Percentiles rank a stretch among this genome's conserved stretches.
Conservation (phyloP, 1,284 basidiomycete species). For the Ceratobasidium sp. region DNA sequence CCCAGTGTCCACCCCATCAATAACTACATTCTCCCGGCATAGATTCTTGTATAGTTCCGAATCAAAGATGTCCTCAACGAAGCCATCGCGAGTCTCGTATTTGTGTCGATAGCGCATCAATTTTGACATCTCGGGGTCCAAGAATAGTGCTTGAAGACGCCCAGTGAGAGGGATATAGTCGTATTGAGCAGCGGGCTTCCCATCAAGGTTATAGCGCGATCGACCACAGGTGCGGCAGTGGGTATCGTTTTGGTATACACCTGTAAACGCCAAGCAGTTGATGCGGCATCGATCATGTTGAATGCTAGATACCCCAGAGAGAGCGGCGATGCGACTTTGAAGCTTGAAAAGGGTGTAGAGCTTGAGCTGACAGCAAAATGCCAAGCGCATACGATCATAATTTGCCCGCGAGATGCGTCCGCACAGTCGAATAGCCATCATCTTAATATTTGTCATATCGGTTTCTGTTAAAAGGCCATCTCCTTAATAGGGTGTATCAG, state of each 20-base stretch:
- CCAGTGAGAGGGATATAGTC: conserved; percentile 44
- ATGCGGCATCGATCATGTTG: no score
- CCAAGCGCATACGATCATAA: neutral
- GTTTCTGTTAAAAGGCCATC: no score
- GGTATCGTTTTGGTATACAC: neutral
- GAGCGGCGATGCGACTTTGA: neutral
- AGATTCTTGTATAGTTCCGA: conserved; percentile 32
- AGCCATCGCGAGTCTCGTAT: conserved; percentile 44
- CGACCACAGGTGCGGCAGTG: conserved; percentile 45
- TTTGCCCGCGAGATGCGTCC: neutral
- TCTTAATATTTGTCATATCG: conserved; percentile 4
- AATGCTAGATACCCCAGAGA: no score
- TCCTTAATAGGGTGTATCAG: neutral
- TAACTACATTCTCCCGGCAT: neutral
- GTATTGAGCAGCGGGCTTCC: conserved; percentile 15
- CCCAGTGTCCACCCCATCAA: conserved; percentile 13
- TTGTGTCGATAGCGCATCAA: conserved; percentile 52
- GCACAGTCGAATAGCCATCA: neutral
- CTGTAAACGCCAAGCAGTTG: conserved; percentile 7
- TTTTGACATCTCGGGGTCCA: conserved; percentile 45
- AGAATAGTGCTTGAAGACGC: conserved; percentile 26
- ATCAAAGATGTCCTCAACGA: conserved; percentile 51
- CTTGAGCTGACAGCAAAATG: neutral
- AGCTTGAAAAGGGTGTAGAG: neutral
- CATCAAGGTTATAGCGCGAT: conserved; percentile 16